Evolutionary conservation across 371 early-diverging fungal species (phyloP).

Genomic region (Mucor saturninus): DNA sequence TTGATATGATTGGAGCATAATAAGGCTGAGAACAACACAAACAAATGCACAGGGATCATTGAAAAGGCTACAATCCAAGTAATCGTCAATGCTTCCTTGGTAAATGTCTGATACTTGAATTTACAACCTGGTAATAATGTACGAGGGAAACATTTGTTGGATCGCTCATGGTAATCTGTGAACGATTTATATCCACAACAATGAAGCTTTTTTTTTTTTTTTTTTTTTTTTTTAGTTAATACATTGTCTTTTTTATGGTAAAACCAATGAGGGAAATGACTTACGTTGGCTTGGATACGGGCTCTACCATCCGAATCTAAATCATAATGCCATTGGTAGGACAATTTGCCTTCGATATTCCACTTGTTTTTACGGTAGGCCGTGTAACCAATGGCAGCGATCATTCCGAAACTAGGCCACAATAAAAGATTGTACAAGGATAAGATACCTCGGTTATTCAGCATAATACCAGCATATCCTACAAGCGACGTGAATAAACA

Average conservation of each 20-base stretch:
- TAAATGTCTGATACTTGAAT: constrained; percentile 53
- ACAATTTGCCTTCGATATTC: constrained; percentile 52
- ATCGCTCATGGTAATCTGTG: constrained; percentile 59
- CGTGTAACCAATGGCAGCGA: constrained; percentile 61
- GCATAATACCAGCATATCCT: constrained; percentile 61
- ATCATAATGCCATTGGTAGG: constrained; percentile 55
- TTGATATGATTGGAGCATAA: constrained; percentile 67
- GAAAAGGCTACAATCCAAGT: constrained; percentile 58
- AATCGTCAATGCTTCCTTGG: constrained; percentile 41
- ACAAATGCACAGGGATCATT: constrained; percentile 51
- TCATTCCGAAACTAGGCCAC: constrained; percentile 61
- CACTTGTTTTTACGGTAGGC: constrained; percentile 55
- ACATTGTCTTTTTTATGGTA: too few species aligned
- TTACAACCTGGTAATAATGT: constrained; percentile 60
- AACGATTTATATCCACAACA: constrained; percentile 64
- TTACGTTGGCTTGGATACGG: constrained; percentile 45
- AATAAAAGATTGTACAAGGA: constrained; percentile 55
- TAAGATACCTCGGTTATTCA: constrained; percentile 54
- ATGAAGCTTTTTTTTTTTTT: constrained; percentile 29
- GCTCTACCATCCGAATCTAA: constrained; percentile 44
- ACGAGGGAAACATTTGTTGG: constrained; percentile 64
- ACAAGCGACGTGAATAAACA: constrained; percentile 54
- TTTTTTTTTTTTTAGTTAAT: background rate
- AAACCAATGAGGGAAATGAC: background rate
- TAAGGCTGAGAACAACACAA: constrained; percentile 54